phyloP scores from a whole-genome alignment of 1,284 basidiomycete genomes.

The Ceratobasidium sp. region DNA sequence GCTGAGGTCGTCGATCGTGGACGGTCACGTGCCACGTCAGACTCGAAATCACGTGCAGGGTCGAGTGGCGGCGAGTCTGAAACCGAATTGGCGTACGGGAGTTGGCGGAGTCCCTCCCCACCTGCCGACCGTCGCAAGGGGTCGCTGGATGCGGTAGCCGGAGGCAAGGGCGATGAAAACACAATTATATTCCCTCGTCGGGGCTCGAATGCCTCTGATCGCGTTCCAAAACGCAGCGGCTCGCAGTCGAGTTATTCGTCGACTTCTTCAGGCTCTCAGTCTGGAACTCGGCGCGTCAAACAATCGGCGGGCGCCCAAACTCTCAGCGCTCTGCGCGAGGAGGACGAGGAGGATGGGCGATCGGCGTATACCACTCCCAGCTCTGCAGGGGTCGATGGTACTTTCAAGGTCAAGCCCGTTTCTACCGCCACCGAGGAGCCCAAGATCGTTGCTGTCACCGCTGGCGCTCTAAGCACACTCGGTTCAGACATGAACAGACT shows the following conservation, averaged over 20 bases:
- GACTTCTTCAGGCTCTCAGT: conserved; percentile 42
- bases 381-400: conserved; percentile 29
- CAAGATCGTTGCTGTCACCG: conserved; percentile 25
- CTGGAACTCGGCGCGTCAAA: conserved; percentile 22
- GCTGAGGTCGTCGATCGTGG: conserved; percentile 22
- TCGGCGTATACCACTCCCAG: conserved; percentile 37
- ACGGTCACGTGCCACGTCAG: conserved; percentile 29
- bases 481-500: conserved; percentile 24
- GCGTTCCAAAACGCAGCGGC: conserved; percentile 24
- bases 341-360: conserved; percentile 43
- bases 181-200: conserved; percentile 41
- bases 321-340: conserved; percentile 38
- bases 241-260: conserved; percentile 44
- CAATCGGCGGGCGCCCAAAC: conserved; percentile 40
- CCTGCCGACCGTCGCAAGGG: conserved; percentile 23
- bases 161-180: conserved; percentile 3
- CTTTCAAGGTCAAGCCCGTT: conserved; percentile 29
- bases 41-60: conserved; percentile 13
- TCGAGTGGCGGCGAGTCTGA: conserved; percentile 37
- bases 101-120: conserved; percentile 36
- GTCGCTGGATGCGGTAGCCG: background rate
- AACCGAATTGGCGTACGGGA: conserved; percentile 40
- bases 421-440: background rate
- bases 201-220: conserved; percentile 33
- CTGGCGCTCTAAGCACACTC: conserved; percentile 9